phyloP scores from a whole-genome alignment of 78 protist genomes.

The Chrysochromulina parva region DNA sequence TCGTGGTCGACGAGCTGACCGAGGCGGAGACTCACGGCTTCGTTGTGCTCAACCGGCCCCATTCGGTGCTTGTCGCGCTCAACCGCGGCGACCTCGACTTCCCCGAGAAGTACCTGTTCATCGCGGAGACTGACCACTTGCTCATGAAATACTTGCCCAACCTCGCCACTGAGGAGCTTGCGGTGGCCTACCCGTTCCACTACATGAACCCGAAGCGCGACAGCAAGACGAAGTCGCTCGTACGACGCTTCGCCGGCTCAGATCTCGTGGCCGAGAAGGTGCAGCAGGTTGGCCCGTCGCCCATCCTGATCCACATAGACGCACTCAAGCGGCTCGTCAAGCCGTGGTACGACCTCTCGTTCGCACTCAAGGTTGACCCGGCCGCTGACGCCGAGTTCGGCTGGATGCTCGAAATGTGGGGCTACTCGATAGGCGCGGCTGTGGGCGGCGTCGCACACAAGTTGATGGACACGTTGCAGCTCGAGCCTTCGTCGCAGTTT shows the following conservation, averaged over 20 bases:
- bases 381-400: background rate
- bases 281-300: constrained; percentile 2
- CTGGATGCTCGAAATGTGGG: constrained; percentile 27
- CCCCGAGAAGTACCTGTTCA: background rate
- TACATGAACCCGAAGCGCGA: background rate
- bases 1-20: background rate
- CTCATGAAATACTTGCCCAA: background rate
- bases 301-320: background rate
- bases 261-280: background rate
- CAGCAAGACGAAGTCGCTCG: background rate
- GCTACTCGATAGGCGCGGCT: background rate
- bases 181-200: background rate
- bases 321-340: background rate
- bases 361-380: background rate
- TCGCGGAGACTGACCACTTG: constrained; percentile 15
- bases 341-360: background rate
- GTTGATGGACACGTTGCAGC: background rate
- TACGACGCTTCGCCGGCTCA: background rate
- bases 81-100: background rate
- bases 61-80: background rate
- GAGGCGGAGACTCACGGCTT: background rate
- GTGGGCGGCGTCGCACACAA: background rate
- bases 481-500: background rate
- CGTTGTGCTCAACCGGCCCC: constrained; percentile 24
- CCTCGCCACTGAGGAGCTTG: background rate